Conservation (phyloP, 2,329 filamentous ascomycete genomes). For the Epichloe festucae region DNA sequence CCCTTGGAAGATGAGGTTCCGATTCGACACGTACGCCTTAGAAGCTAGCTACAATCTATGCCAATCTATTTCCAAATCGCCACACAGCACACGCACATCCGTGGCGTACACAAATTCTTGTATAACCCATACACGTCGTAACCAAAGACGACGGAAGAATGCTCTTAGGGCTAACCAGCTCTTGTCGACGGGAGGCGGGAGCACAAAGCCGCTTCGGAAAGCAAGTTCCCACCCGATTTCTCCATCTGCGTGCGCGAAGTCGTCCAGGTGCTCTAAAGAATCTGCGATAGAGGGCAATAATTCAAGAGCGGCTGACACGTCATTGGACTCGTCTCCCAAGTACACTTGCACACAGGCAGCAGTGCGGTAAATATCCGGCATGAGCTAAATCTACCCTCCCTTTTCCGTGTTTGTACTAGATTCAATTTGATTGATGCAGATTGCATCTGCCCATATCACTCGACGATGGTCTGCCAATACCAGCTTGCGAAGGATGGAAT, state of each 20-base stretch:
- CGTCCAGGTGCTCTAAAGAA: constrained; percentile 5
- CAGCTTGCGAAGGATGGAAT: constrained; percentile 3
- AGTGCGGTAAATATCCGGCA: constrained; percentile 7
- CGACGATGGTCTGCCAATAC: constrained; percentile 1
- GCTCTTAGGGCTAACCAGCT: too few relatives aligned
- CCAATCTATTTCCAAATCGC: too few relatives aligned
- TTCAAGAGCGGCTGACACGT: constrained; percentile 4
- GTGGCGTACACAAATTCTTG: too few relatives aligned
- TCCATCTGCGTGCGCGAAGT: not conserved
- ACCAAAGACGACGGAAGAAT: too few relatives aligned
- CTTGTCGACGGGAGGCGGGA: too few relatives aligned
- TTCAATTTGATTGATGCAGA: constrained; percentile 7
- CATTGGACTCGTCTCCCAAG: constrained; percentile 4
- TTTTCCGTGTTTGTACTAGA: constrained; percentile 5
- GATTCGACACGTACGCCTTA: too few relatives aligned
- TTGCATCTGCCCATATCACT: constrained; percentile 9
- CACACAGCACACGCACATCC: too few relatives aligned
- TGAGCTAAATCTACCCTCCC: constrained; percentile 7
- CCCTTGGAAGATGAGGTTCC: too few relatives aligned
- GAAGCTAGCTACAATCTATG: too few relatives aligned
- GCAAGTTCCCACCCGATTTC: too few relatives aligned
- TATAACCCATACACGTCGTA: too few relatives aligned
- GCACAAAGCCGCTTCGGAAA: too few relatives aligned
- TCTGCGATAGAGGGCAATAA: constrained; percentile 4
- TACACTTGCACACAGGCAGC: constrained; percentile 5